Evolutionary conservation across 768 basidiomycete species (phyloP), one percentile per base, ranked within the genome.

Genomic region (Lactarius trivialis): DNA sequence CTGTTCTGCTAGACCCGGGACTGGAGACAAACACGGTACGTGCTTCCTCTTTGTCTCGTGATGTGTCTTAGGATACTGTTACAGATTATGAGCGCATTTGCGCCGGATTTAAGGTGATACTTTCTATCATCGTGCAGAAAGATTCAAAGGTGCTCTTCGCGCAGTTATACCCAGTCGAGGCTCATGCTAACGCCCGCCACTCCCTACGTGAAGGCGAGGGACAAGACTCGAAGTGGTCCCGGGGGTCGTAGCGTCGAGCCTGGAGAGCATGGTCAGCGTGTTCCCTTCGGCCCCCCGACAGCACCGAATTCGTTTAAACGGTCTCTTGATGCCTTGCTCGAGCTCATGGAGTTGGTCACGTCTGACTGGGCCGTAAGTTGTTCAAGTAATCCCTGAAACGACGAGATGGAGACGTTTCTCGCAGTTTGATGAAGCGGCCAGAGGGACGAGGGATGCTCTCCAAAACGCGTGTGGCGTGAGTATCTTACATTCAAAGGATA

Each of bases 21-120:
- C 48, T 4, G 59, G 59, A n/a, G 59, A 64, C 26, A 64, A 39
- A 39, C 26, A 60, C 9, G 59, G 63, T 60, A 24, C 24, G 52
- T 41, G 4, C 48, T 34, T 24, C 43, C 17, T 55, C 4, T 37
- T 24, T 34, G n/a, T 37, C 28, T 24, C 28, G 19, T n/a, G 53
- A 33, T 4, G 15, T 43, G 19, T 19, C 33, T 5, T 19, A n/a
- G 39, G 39, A 1, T 4, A 24, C 37, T 14, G 21, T 48, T 2
- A 21, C 53, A 60, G 59, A 45, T 6, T 60, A 51, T 30, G 59
- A 60, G 53, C 59, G 52, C 5, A 24, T 12, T 14, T 54, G 53
- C 9, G 32, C 33, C 1, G 59, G 53, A 12, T 55, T 45, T 21
- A 36, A 19, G 7, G 41, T 55, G 24, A 1, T 60, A 1, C 52